Percentiles rank a stretch among this genome's conserved stretches.
Evolutionary conservation across 2,329 filamentous ascomycete genomes (phyloP).

Genomic region (Diaporthe sp.): DNA sequence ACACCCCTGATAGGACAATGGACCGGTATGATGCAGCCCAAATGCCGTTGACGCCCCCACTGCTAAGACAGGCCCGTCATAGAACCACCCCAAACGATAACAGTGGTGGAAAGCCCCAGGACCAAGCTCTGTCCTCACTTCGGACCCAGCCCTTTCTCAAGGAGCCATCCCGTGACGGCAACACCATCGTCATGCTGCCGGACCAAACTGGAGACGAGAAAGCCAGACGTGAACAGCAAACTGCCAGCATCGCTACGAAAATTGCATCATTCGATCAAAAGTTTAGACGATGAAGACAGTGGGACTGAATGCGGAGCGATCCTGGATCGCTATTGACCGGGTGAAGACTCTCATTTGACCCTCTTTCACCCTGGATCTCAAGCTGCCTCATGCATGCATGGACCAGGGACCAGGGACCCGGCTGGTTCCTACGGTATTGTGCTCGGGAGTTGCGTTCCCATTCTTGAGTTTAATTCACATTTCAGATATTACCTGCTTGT

Average conservation of each 20-base stretch:
- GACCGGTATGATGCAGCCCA: neutral
- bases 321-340: neutral
- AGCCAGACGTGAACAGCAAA: constrained; percentile 4
- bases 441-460: too few relatives aligned
- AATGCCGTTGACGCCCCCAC: neutral
- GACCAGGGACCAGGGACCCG: neutral
- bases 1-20: neutral
- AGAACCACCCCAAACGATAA: neutral
- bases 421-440: too few relatives aligned
- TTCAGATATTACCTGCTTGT: neutral
- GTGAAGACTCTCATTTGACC: too few relatives aligned
- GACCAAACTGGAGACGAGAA: constrained; percentile 20
- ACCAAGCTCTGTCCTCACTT: neutral
- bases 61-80: neutral
- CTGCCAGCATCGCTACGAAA: constrained; percentile 1
- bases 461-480: neutral
- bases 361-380: neutral
- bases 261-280: constrained; percentile 25
- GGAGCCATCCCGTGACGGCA: constrained; percentile 10
- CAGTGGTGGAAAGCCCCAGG: neutral
- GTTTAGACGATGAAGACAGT: neutral
- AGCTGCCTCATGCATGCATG: neutral
- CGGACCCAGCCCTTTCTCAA: constrained; percentile 5
- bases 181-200: constrained; percentile 23
- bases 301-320: neutral